Evolutionary conservation across 2,329 filamentous ascomycete genomes (phyloP), one percentile per base, ranked within the genome.

Genomic region (Coniochaeta ligniaria): DNA sequence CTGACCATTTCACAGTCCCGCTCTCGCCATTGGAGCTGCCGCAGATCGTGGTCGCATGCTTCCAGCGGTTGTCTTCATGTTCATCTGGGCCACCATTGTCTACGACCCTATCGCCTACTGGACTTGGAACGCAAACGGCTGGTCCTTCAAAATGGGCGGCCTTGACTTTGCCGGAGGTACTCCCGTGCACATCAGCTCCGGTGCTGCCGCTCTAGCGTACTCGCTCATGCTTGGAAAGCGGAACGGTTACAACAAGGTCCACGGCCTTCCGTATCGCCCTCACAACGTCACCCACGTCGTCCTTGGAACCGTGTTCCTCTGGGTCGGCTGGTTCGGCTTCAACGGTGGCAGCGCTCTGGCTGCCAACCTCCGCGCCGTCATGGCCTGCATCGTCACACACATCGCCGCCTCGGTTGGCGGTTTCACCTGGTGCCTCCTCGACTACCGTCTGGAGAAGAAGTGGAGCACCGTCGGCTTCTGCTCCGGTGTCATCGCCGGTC

Each of bases 251-350:
- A 80, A 75, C 67, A 83, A 80, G 67, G 80, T 82, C 58, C 80
- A 86, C 62, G 83, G 85, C 52, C 82, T 86, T 3, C 84, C 85
- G 4, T 88, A 88, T 76, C 82, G 84, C 35, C 87, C 88, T 9
- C 89, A 92, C 74, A 91, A 90, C 69, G 86, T 90, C 52, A 90
- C 88, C 61, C 80, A 90, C 66, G 86, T 91, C 65, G 85, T 91
- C 56, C 79, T 92, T 55, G 89, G 89, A 24, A 91, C 89, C 4
- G 83, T 88, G 28, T 83, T 89, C 74, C 82, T 96, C 57, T 97
- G 93, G 93, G 90, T 96, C 54, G 92, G 93, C 61, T 97, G 92
- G 93, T 95, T 96, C 72, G 93, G 93, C 57, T 97, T 97, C 84
- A 97, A 96, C 75, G 92, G 91, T 59, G 93, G 93, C 63, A 84